phyloP scores from a whole-genome alignment of 2,329 filamentous ascomycete species.

The Exophiala lecanii-corni region DNA sequence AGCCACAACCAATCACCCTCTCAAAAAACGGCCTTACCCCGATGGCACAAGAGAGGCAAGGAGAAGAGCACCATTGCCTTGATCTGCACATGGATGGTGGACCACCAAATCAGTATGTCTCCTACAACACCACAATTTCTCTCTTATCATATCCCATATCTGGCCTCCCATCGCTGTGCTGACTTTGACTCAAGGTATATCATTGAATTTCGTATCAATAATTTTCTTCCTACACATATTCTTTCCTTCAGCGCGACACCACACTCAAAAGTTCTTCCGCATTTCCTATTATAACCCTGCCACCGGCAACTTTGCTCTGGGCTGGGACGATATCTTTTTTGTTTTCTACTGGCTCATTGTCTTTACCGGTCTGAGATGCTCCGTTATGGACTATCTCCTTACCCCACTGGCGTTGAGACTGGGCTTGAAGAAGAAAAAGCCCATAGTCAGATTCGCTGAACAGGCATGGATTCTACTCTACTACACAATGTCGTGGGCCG shows the following conservation, averaged over 20 bases:
- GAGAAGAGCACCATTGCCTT: conserved; percentile 26
- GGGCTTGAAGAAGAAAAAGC: conserved; percentile 70
- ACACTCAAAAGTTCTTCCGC: conserved; percentile 83
- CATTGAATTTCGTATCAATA: conserved; percentile 77
- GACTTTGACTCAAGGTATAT: conserved; percentile 57
- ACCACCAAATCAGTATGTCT: conserved; percentile 28
- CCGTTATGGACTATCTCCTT: conserved; percentile 80
- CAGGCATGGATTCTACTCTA: conserved; percentile 90
- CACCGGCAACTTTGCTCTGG: conserved; percentile 67
- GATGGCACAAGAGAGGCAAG: conserved; percentile 25
- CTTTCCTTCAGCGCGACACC: conserved; percentile 72
- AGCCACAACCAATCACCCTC: conserved; percentile 25
- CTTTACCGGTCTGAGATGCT: conserved; percentile 81
- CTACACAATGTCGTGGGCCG: conserved; percentile 72
- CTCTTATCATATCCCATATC: no score
- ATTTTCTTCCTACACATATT: conserved; percentile 76
- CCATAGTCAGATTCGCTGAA: conserved; percentile 79
- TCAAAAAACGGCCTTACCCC: conserved; percentile 27
- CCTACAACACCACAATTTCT: no score
- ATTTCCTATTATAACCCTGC: conserved; percentile 74
- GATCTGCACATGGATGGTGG: conserved; percentile 26
- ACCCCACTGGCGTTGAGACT: conserved; percentile 67
- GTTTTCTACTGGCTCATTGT: conserved; percentile 74
- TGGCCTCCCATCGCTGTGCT: no score
- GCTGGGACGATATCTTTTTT: conserved; percentile 73